Percentiles rank a stretch among this genome's conserved stretches.
Evolutionary conservation across 2,329 filamentous ascomycete species (phyloP).

Genomic region (Fusarium tjaetaba): DNA sequence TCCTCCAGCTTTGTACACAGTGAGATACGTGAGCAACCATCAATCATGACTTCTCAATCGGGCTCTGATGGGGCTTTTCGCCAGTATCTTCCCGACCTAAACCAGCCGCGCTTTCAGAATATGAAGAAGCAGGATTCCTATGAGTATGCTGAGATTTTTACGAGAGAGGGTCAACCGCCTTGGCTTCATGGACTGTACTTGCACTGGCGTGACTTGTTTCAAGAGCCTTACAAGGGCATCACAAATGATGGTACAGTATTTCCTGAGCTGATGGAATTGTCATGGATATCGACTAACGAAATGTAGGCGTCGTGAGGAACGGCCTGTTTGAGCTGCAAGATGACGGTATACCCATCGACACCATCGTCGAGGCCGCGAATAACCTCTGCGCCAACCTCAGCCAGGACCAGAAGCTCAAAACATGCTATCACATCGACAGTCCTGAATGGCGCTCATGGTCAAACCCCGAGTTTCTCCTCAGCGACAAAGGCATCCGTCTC

Average conservation of each 20-base stretch:
- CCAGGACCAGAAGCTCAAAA: background rate
- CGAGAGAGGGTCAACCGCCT: constrained; percentile 67
- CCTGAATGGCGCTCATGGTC: constrained; percentile 76
- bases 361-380: constrained; percentile 64
- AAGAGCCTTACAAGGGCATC: constrained; percentile 76
- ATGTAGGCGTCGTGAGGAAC: constrained; percentile 49
- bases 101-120: background rate
- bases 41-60: background rate
- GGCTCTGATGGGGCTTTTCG: background rate
- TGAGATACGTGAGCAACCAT: background rate
- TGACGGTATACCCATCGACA: constrained; percentile 68
- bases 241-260: constrained; percentile 68
- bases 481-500: constrained; percentile 74
- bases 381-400: background rate
- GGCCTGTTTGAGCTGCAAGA: constrained; percentile 69
- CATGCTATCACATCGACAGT: constrained; percentile 69
- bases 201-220: constrained; percentile 66
- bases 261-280: too few species aligned
- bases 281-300: background rate
- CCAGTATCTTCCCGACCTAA: constrained; percentile 2
- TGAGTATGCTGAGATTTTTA: constrained; percentile 70
- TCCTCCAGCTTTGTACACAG: too few species aligned
- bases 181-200: constrained; percentile 72
- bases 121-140: constrained; percentile 71
- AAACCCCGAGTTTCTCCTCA: constrained; percentile 78